Base-by-base conservation (phyloP, 2,329 filamentous ascomycete genomes). In the Alternaria solani region DNA sequence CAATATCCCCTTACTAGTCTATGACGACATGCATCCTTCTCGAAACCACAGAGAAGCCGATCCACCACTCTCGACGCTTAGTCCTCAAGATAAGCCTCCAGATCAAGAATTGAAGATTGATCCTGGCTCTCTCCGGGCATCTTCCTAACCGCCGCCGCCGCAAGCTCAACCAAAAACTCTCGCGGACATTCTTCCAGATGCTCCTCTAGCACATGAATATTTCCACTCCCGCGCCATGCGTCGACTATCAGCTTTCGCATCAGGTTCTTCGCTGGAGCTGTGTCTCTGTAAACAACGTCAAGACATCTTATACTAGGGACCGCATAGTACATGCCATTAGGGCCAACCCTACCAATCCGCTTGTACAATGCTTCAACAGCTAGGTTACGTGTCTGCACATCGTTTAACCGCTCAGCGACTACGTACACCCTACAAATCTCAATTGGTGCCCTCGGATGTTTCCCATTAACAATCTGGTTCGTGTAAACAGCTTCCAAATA, bases 401-500 rank as follows among this genome's bases (percentile, higher is more conserved):
- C 56, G 25, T 20, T 23, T 5, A 59, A 23, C 12, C 41, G 52
- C 20, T 69, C 64, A 41, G 66, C 67, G 8, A 70, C 55, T 6
- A 70, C 59, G 53, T 69, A 72, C 9, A 65, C 56, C 23, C 65
- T 53, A 12, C 49, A 55, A 9, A 49, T 7, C 4, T 20, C 2
- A 3, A 14, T 4, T 2, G 23, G 20, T 6, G 3, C 2, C 1
- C n/a, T 25, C 11, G 25, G 30, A 6, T n/a, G 12, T 12, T 9
- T 28, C 12, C 51, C 47, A 7, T 55, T 34, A 34, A 54, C 46
- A 18, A 64, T 54, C 23, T 62, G 57, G 4, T 49, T 51, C 4
- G 55, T 62, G 56, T 67, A 64, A 32, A 65, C 25, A 46, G 54
- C 49, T 36, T 59, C 55, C 38, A 57, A 55, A 41, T 65, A 68